Percentiles rank a stretch among this genome's conserved stretches.
Evolutionary conservation across 2,329 filamentous ascomycete species (phyloP).

Genomic region (Aureobasidium sp.): DNA sequence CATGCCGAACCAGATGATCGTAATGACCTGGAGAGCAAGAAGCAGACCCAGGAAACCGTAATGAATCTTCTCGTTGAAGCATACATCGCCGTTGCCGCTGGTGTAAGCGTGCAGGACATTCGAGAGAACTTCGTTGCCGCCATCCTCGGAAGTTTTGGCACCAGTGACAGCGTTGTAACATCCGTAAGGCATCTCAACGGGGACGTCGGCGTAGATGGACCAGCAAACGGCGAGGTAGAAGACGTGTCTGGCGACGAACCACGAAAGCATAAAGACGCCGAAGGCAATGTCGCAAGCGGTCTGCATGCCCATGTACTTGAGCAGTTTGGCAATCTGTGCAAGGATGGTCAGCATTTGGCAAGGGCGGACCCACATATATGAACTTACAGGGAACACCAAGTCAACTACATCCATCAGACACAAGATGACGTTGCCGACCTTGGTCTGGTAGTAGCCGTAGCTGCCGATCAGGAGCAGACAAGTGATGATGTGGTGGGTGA

Average conservation of each 20-base stretch:
- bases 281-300: constrained; percentile 76
- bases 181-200: constrained; percentile 55
- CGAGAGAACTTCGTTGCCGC: constrained; percentile 37
- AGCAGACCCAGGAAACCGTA: constrained; percentile 72
- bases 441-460: constrained; percentile 80
- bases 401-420: constrained; percentile 93
- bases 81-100: constrained; percentile 62
- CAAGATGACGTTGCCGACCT: constrained; percentile 81
- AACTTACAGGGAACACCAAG: constrained; percentile 71
- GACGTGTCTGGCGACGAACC: constrained; percentile 77
- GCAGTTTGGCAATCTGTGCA: constrained; percentile 74
- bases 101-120: constrained; percentile 70
- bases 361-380: neutral
- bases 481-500: constrained; percentile 89
- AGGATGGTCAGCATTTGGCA: constrained; percentile 4
- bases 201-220: constrained; percentile 66
- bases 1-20: constrained; percentile 82
- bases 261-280: constrained; percentile 75
- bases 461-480: constrained; percentile 70
- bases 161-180: constrained; percentile 61
- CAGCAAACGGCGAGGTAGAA: constrained; percentile 74
- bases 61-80: constrained; percentile 68
- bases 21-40: constrained; percentile 70
- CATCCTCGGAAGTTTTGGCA: constrained; percentile 46
- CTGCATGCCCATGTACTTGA: constrained; percentile 79